These are phyloP conservation scores for Staphylotrichum tortipilum DNA, from an alignment of 495 filamentous ascomycete genomes.

Conservation along the genomic window DNA sequence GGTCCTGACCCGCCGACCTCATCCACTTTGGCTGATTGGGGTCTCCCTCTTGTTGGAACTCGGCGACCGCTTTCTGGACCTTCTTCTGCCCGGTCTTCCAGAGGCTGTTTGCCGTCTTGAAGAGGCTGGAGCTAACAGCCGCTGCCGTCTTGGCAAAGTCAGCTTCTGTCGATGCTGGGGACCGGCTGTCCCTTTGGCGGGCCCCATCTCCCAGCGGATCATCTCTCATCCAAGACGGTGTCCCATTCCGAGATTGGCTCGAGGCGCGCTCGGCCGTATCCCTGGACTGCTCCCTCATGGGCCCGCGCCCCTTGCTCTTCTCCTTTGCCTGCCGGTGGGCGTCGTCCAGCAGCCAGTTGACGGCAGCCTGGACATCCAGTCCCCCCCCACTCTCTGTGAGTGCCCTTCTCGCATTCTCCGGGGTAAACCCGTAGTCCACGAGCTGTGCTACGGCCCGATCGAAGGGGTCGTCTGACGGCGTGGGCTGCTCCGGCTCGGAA, in stretches of 20 bases:
- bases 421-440: conserved; percentile 89
- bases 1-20: conserved; percentile 52
- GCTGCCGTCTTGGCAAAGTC: conserved; percentile 76
- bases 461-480: conserved; percentile 46
- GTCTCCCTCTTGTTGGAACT: conserved; percentile 71
- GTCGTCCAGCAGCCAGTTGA: conserved; percentile 82
- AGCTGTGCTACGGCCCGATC: conserved; percentile 82
- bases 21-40: conserved; percentile 91
- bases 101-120: conserved; percentile 87
- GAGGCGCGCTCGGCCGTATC: conserved; percentile 20
- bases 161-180: conserved; percentile 54
- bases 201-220: conserved; percentile 25
- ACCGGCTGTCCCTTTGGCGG: conserved; percentile 47
- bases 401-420: conserved; percentile 68
- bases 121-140: conserved; percentile 69
- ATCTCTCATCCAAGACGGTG: conserved; percentile 32
- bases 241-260: conserved; percentile 27
- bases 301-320: conserved; percentile 28
- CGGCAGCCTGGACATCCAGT: conserved; percentile 75
- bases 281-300: conserved; percentile 14
- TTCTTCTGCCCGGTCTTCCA: conserved; percentile 94
- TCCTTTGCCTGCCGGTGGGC: conserved; percentile 69
- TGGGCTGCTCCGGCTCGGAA: conserved; percentile 26
- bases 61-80: conserved; percentile 87
- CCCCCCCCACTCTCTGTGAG: conserved; percentile 71